Percentiles rank a stretch among this genome's conserved stretches.
phyloP scores from a whole-genome alignment of 805 yeast genomes.

The Cyberlindnera meyerae region DNA sequence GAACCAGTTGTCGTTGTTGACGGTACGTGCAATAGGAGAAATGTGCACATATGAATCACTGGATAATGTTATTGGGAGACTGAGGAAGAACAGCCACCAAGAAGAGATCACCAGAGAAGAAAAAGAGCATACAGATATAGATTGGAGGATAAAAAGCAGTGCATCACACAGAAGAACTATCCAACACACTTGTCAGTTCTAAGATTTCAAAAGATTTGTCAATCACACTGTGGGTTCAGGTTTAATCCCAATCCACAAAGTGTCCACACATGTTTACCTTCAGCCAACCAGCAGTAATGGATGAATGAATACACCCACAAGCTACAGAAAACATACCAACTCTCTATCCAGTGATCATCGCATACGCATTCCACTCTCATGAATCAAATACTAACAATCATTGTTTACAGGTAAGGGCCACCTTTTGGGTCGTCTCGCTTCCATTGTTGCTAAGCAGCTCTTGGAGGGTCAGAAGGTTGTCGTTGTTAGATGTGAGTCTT shows the following conservation, averaged over 20 bases:
- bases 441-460: conserved; percentile 96
- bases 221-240: too few species aligned
- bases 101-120: neutral
- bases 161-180: conserved; percentile 1
- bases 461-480: conserved; percentile 98
- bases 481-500: conserved; percentile 94
- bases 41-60: too few species aligned
- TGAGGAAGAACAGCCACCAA: conserved; percentile 1
- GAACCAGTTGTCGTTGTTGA: conserved; percentile 98
- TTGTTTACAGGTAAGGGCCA: conserved; percentile 80
- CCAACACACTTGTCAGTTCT: too few species aligned
- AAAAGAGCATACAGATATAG: neutral
- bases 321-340: too few species aligned
- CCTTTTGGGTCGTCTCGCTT: conserved; percentile 99
- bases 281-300: too few species aligned
- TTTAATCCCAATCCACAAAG: too few species aligned
- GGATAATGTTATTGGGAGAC: too few species aligned
- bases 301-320: too few species aligned
- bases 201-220: too few species aligned
- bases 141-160: neutral
- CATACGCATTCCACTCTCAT: conserved; percentile 1
- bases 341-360: too few species aligned
- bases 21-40: conserved; percentile 71
- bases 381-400: conserved; percentile 19
- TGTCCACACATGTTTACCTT: too few species aligned